Percentiles rank a stretch among this genome's conserved stretches.
phyloP scores from a whole-genome alignment of 768 basidiomycete species.

The Inosperma sp. region DNA sequence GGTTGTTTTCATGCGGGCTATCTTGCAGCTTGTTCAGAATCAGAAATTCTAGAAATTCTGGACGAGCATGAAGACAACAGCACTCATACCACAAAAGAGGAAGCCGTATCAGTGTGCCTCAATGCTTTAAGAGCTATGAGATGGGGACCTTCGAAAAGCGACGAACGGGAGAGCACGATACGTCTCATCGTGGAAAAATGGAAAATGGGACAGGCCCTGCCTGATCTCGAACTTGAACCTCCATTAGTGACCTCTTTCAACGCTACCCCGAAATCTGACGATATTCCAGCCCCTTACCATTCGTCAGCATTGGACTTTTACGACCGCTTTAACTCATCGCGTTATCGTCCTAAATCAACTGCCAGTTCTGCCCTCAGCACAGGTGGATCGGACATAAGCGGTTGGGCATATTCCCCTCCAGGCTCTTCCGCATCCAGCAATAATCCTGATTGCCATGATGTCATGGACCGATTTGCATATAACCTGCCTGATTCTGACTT shows the following conservation, averaged over 20 bases:
- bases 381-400: no score
- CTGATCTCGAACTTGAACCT: slow-evolving; percentile 25
- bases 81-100: slow-evolving; percentile 34
- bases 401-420: no score
- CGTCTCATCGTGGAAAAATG: slow-evolving; percentile 48
- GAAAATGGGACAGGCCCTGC: slow-evolving; percentile 27
- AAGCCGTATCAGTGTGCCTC: slow-evolving; percentile 55
- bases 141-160: slow-evolving; percentile 74
- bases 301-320: no score
- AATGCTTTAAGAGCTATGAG: slow-evolving; percentile 75
- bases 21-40: slow-evolving; percentile 62
- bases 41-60: slow-evolving; percentile 38
- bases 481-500: no score
- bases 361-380: no score
- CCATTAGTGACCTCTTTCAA: slow-evolving; percentile 14
- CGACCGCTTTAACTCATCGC: slow-evolving; percentile 35
- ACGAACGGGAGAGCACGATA: slow-evolving; percentile 64
- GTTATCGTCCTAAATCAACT: no score
- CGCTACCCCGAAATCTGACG: slow-evolving; percentile 17
- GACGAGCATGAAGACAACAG: slow-evolving; percentile 32
- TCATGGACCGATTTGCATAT: no score
- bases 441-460: no score
- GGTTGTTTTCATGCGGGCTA: slow-evolving; percentile 87
- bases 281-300: slow-evolving; percentile 18
- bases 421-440: no score